Evolutionary conservation across 2,329 filamentous ascomycete species (phyloP), one percentile per base, ranked within the genome.

Genomic region (Colletotrichum paranaense): DNA sequence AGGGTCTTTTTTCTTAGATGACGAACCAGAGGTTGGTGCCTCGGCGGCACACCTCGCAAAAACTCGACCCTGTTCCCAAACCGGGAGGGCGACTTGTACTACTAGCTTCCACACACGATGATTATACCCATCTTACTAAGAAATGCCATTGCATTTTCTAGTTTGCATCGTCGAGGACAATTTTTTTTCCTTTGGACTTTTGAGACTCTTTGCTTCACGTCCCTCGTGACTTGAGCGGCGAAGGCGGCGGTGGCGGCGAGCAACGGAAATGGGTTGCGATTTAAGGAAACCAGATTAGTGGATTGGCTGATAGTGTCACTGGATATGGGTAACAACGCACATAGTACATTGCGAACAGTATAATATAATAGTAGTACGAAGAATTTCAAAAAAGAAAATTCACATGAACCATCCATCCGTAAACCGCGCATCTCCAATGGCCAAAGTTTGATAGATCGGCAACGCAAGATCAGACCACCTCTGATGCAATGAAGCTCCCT

Each of bases 91-190:
- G 67, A 65, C 32, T 26, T 73, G 71, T 73, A 73, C 62, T 73
- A 72, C 22, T 73, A 73, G 71, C 58, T 57, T 64, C 46, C 62
- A 53, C 66, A 64, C 60, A 62, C 49, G 67, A 73, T 73, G 71
- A 73, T 62, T 73, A 73, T 73, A 73, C 71, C 71, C 71, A 67
- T 67, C 56, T 67, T 19, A 46, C 70, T 65, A 69, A n/a, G 12
- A 24, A 46, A 35, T 69, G 70, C 59, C 26, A 64, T 7, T 30
- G 66, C 70, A 73, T 69, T 42, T 60, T 28, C 30, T 69, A 49
- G 65, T 64, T 32, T 71, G 66, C 55, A 63, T 69, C 30, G 58
- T 64, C 38, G 64, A 59, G 59, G 66, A 59, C n/a, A 22, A 56
- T 26, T 19, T 7, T 19, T 22, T 59, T 56, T 53, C 9, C 14